phyloP scores from a whole-genome alignment of 2,329 filamentous ascomycete species.

The Penicillium sp. region DNA sequence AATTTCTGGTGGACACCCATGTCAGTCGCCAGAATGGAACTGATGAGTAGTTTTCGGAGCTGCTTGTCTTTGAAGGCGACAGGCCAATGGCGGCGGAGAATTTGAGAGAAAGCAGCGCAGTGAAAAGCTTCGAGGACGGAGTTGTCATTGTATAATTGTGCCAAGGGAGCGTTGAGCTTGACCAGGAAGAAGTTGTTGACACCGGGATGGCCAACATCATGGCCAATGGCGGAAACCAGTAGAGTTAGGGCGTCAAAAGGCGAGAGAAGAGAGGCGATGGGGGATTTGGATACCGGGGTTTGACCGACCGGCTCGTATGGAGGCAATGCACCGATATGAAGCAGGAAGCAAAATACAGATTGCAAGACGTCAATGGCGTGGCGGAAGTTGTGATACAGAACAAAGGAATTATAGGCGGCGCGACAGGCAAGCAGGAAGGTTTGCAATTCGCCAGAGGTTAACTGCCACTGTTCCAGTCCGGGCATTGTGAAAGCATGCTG shows the following conservation, averaged over 20 bases:
- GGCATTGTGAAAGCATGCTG: constrained; percentile 83
- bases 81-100: constrained; percentile 90
- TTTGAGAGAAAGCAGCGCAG: constrained; percentile 95
- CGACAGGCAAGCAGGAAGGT: constrained; percentile 86
- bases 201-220: constrained; percentile 95
- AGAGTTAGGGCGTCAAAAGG: constrained; percentile 89
- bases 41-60: constrained; percentile 91
- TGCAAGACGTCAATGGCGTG: constrained; percentile 96
- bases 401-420: constrained; percentile 93
- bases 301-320: constrained; percentile 59
- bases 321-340: constrained; percentile 76
- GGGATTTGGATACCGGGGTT: constrained; percentile 53
- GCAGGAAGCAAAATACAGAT: constrained; percentile 86
- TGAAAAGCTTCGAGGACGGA: constrained; percentile 98
- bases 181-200: constrained; percentile 98
- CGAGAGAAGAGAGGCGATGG: constrained; percentile 74
- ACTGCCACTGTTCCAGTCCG: constrained; percentile 78
- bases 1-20: constrained; percentile 98
- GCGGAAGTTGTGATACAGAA: constrained; percentile 97
- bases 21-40: constrained; percentile 94
- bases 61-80: constrained; percentile 75
- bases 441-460: constrained; percentile 81
- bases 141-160: constrained; percentile 94
- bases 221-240: constrained; percentile 92
- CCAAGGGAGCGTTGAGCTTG: constrained; percentile 86